Evolutionary conservation across 225 moss, liverwort and hornwort genomes (phyloP), one percentile per base, ranked within the genome.

Genomic region (Thuidium tamariscinum): DNA sequence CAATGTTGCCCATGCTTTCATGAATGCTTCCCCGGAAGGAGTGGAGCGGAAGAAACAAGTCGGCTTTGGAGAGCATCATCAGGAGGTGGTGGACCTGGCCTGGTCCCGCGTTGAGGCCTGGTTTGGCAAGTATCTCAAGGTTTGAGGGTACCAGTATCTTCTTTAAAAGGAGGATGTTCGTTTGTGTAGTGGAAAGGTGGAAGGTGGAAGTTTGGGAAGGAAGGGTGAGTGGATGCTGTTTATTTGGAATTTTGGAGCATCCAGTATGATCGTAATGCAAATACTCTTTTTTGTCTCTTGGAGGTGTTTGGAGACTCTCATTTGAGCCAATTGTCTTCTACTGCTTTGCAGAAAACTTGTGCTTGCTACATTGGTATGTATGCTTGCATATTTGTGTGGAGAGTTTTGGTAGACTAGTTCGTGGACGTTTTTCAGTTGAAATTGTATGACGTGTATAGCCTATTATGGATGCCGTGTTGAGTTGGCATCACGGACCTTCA

Each of bases 11-110:
- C 96, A 98, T 88, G 98, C 94, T 25, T 96, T 98, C 87, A 95
- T 98, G 98, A 96, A 96, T 65, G 91, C 92, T 76, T 98, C 98
- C 56, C 91, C 93, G 1, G 96, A 96, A 87, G 96, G 44, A 34
- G 89, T 96, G 85, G 91, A 96, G 93, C 95, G 96, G 2, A 96
- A 95, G 80, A 95, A 94, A 83, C 66, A 41, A 27, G 52, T 60
- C 34, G 94, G 95, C 49, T 94, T 93, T 52, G 92, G 88, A 19
- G 95, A 95, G 60, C 94, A 95, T 87, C 91, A 95, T 85, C 93
- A 94, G 69, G 90, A 90, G 66, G 60, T 75, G 79, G 93, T 91
- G 69, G 84, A 93, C 77, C 52, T 89, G 60, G 95, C 94, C 8
- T 95, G 95, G 95, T 92, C 92, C n/a, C 93, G 91, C 61, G 80